These are phyloP conservation scores for Rutstroemia sp. DNA, from an alignment of 2,329 filamentous ascomycete genomes.

Conservation along the genomic window DNA sequence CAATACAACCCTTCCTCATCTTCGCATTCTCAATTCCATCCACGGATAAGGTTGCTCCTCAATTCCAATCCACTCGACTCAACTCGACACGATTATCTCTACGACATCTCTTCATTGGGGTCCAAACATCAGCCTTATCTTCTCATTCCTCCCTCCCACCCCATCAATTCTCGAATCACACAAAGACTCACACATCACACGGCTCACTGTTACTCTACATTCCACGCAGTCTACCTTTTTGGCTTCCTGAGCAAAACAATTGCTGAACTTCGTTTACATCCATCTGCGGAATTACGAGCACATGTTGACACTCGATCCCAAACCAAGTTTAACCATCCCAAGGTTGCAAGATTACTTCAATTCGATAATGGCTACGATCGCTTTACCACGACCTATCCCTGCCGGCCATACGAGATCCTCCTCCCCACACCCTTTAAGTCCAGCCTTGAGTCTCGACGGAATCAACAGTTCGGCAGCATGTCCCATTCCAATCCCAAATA, in stretches of 20 bases:
- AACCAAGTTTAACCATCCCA: background rate
- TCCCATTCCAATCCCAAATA: slow-evolving; percentile 68
- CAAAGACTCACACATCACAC: background rate
- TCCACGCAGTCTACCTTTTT: background rate
- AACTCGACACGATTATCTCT: too few relatives aligned
- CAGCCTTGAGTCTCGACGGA: slow-evolving; percentile 43
- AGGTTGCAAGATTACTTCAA: slow-evolving; percentile 7
- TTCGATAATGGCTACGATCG: slow-evolving; percentile 28
- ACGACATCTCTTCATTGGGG: background rate
- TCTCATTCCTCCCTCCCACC: background rate
- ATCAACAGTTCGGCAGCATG: slow-evolving; percentile 46
- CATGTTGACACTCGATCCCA: slow-evolving; percentile 1
- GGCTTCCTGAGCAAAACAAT: background rate
- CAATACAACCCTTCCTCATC: too few relatives aligned
- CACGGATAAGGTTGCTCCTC: background rate
- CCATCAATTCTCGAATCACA: background rate
- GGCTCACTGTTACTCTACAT: background rate
- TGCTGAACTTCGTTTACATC: background rate
- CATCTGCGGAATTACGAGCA: background rate
- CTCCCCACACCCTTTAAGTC: slow-evolving; percentile 45
- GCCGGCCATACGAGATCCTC: slow-evolving; percentile 29
- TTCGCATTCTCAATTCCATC: background rate
- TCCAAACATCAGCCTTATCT: background rate
- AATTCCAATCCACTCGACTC: too few relatives aligned
- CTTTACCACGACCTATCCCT: slow-evolving; percentile 26